These are phyloP conservation scores for Amylocystis lapponica DNA, from an alignment of 768 basidiomycete species.

Conservation along the genomic window DNA sequence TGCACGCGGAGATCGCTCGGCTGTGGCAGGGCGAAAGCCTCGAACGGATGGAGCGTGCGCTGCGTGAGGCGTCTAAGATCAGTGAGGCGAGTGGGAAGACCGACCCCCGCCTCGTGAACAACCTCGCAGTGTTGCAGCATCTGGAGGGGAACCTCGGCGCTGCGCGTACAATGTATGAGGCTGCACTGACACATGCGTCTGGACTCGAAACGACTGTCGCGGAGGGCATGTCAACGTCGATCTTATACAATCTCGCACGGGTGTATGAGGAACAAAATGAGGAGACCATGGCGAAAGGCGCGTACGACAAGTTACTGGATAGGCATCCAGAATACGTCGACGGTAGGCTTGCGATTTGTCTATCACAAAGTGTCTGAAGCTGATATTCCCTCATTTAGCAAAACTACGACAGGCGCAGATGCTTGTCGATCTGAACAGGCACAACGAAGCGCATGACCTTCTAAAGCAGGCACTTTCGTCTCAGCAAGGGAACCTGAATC, in stretches of 20 bases:
- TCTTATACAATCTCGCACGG: conserved; percentile 88
- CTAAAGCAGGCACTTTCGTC: conserved; percentile 86
- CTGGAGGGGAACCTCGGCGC: conserved; percentile 53
- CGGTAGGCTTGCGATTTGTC: conserved; percentile 47
- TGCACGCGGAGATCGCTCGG: conserved; percentile 87
- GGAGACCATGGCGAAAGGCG: conserved; percentile 67
- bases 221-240: conserved; percentile 73
- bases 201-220: conserved; percentile 39
- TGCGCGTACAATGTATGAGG: conserved; percentile 66
- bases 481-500: conserved; percentile 71
- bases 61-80: conserved; percentile 67
- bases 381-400: conserved; percentile 40
- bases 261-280: conserved; percentile 86
- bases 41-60: conserved; percentile 66
- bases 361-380: background rate
- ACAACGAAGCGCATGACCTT: conserved; percentile 80
- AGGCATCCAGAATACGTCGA: conserved; percentile 95
- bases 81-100: conserved; percentile 40
- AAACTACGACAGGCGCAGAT: conserved; percentile 90
- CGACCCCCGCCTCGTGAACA: conserved; percentile 73
- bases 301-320: conserved; percentile 81
- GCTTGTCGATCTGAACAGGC: conserved; percentile 59
- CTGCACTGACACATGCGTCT: conserved; percentile 57
- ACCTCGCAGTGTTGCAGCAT: conserved; percentile 72
- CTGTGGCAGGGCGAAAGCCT: conserved; percentile 81